Conservation (phyloP, 2,329 filamentous ascomycete genomes). For the Colletotrichum sp. region DNA sequence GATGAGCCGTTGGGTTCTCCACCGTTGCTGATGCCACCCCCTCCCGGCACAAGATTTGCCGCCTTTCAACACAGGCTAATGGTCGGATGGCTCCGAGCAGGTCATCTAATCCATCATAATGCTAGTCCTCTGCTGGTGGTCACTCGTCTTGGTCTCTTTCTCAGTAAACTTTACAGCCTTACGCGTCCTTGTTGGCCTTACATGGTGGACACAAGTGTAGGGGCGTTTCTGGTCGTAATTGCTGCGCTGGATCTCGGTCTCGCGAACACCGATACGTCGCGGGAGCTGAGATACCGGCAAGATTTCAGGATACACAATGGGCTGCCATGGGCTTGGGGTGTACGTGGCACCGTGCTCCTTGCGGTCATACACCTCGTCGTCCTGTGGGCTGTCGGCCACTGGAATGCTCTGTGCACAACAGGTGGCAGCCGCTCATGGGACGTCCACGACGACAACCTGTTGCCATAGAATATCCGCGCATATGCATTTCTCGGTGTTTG, state of each 20-base stretch:
- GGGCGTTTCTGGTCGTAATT: constrained; percentile 70
- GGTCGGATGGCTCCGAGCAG: constrained; percentile 41
- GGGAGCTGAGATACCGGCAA: background rate
- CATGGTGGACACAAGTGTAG: constrained; percentile 66
- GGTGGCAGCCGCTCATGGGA: constrained; percentile 1
- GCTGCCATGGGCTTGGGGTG: constrained; percentile 29
- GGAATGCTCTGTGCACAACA: constrained; percentile 37
- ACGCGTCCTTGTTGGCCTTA: constrained; percentile 75
- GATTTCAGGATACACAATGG: background rate
- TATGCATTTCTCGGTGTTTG: background rate
- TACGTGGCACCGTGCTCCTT: constrained; percentile 35
- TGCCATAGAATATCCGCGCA: background rate
- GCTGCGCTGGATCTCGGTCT: constrained; percentile 70
- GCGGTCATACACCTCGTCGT: constrained; percentile 37
- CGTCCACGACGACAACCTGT: background rate
- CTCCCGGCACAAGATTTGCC: constrained; percentile 36
- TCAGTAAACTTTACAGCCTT: constrained; percentile 71
- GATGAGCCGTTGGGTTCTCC: constrained; percentile 30
- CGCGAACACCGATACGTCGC: constrained; percentile 23
- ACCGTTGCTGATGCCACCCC: constrained; percentile 57
- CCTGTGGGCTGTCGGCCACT: constrained; percentile 38
- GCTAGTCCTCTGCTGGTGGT: constrained; percentile 37
- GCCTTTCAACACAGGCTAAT: constrained; percentile 37
- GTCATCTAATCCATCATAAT: constrained; percentile 29
- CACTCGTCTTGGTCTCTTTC: constrained; percentile 66